Conservation (phyloP, 805 yeast species). For the Pichia eremophila region DNA sequence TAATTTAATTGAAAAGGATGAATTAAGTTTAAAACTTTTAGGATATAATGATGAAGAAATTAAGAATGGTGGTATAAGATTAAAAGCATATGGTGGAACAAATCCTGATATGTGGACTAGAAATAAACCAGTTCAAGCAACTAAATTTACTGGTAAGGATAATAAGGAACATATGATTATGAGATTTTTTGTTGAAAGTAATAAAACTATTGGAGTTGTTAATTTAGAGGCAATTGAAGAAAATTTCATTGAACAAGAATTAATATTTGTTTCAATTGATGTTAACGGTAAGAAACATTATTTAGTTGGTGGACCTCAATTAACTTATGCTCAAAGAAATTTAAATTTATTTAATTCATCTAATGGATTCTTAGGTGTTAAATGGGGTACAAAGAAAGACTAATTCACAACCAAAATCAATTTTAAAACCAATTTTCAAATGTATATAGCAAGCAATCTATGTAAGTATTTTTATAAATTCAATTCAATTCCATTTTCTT, state of each 20-base stretch:
- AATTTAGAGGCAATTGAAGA: conserved; percentile 73
- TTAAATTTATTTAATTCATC: conserved; percentile 15
- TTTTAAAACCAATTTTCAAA: no score
- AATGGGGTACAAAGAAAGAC: conserved; percentile 66
- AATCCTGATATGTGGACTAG: conserved; percentile 74
- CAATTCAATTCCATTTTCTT: no score
- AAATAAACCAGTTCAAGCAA: conserved; percentile 74
- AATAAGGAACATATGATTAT: conserved; percentile 75
- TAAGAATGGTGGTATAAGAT: conserved; percentile 34
- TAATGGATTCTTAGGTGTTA: conserved; percentile 66
- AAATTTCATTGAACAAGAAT: conserved; percentile 55
- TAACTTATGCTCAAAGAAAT: conserved; percentile 18
- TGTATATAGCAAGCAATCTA: no score
- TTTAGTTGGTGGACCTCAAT: conserved; percentile 51
- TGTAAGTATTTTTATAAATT: no score
- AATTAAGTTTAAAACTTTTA: conserved; percentile 46
- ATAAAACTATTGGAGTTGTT: conserved; percentile 54
- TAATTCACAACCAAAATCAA: conserved; percentile 1
- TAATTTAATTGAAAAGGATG: conserved; percentile 60
- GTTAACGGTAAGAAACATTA: conserved; percentile 66
- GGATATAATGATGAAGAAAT: conserved; percentile 33
- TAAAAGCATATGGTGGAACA: conserved; percentile 76
- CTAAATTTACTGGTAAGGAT: conserved; percentile 52
- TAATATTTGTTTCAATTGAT: conserved; percentile 66
- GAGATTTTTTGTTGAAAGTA: conserved; percentile 81